phyloP scores from a whole-genome alignment of 306 rosid genomes.

The Ziziphus jujuba region DNA sequence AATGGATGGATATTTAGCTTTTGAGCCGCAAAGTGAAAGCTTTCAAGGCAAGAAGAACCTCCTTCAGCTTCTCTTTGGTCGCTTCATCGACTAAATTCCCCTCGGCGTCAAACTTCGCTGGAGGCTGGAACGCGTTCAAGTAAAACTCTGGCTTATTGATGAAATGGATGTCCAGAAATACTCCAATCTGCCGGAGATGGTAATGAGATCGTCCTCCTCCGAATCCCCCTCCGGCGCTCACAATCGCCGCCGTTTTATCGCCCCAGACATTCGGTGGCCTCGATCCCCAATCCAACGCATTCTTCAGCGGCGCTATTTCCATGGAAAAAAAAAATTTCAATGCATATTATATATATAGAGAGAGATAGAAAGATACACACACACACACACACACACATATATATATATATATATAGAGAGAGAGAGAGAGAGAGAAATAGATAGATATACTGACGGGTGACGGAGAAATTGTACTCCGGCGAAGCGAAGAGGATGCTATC shows the following conservation, averaged over 20 bases:
- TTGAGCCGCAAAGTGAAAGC: constrained; percentile 49
- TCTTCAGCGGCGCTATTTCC: constrained; percentile 58
- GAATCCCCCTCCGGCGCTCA: constrained; percentile 73
- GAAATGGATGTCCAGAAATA: constrained; percentile 83
- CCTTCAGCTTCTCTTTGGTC: constrained; percentile 40
- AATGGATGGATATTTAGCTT: not conserved
- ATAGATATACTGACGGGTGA: constrained; percentile 39
- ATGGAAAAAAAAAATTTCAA: too few species aligned
- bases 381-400: not conserved
- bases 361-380: too few species aligned
- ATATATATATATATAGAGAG: too few species aligned
- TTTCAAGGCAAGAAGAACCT: constrained; percentile 54
- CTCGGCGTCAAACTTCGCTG: constrained; percentile 58
- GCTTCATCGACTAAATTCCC: constrained; percentile 69
- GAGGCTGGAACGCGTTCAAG: constrained; percentile 64
- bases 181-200: constrained; percentile 90
- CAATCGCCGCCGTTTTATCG: constrained; percentile 77
- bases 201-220: constrained; percentile 77
- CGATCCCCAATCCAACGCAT: constrained; percentile 85
- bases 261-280: constrained; percentile 87
- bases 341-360: too few species aligned
- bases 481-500: constrained; percentile 73
- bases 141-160: constrained; percentile 86
- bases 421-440: not conserved
- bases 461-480: constrained; percentile 81